These are phyloP conservation scores for Ajuga chamaepitys DNA, from an alignment of 257 asterid genomes.

Conservation along the genomic window DNA sequence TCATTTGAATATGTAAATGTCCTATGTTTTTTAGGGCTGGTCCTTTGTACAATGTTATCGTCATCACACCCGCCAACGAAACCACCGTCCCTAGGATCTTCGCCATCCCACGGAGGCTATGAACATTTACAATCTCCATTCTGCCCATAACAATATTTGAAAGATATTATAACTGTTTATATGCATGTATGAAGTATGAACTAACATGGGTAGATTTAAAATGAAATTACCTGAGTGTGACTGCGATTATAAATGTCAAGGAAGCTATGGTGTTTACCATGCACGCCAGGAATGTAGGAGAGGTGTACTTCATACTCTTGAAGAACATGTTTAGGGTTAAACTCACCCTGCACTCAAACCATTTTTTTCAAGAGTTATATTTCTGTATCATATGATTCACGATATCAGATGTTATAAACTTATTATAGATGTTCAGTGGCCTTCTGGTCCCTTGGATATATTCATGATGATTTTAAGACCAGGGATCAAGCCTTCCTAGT, in stretches of 20 bases:
- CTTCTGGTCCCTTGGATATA: too few species aligned
- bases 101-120: constrained; percentile 49
- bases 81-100: constrained; percentile 51
- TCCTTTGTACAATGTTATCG: constrained; percentile 70
- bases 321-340: constrained; percentile 70
- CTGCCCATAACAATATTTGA: constrained; percentile 20
- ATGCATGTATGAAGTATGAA: too few species aligned
- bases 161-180: background rate
- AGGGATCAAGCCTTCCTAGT: too few species aligned
- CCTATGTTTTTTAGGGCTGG: constrained; percentile 34
- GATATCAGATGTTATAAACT: too few species aligned
- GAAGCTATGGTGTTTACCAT: constrained; percentile 63
- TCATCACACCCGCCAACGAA: constrained; percentile 63
- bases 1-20: constrained; percentile 30
- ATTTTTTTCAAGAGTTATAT: too few species aligned
- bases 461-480: too few species aligned
- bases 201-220: background rate
- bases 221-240: constrained; percentile 46
- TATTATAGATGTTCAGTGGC: too few species aligned
- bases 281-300: constrained; percentile 64
- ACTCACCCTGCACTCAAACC: constrained; percentile 40
- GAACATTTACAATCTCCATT: constrained; percentile 49
- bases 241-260: constrained; percentile 61
- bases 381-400: too few species aligned
- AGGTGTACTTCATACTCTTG: constrained; percentile 49